Conservation (phyloP, 2,329 filamentous ascomycete genomes). For the Fusarium chaquense region DNA sequence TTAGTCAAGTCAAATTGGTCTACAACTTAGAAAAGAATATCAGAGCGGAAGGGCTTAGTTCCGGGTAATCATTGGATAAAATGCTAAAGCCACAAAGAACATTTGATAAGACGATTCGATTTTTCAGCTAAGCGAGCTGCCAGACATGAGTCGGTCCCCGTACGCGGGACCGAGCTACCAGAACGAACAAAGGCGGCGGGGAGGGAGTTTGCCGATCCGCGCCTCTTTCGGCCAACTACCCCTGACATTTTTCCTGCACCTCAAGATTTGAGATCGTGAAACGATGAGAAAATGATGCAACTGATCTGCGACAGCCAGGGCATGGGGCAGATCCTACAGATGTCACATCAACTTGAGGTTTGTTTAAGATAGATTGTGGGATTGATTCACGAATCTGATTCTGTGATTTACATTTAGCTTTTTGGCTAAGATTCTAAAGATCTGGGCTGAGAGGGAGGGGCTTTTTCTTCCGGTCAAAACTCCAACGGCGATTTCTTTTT, state of each 20-base stretch:
- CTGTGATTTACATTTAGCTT: not conserved
- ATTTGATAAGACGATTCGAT: not conserved
- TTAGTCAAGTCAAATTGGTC: not conserved
- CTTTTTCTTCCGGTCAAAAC: not conserved
- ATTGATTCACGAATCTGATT: accelerated
- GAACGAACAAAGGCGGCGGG: too few relatives aligned
- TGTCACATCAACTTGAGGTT: not conserved
- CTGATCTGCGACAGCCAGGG: conserved; percentile 2
- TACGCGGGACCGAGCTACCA: not conserved
- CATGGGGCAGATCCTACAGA: not conserved
- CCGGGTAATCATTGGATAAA: not conserved
- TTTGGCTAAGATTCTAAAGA: not conserved
- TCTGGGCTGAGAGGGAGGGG: not conserved
- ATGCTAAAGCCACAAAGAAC: not conserved
- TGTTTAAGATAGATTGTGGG: not conserved
- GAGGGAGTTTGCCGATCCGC: not conserved
- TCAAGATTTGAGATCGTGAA: not conserved
- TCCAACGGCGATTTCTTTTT: not conserved
- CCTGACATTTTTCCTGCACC: not conserved
- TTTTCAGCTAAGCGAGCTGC: not conserved
- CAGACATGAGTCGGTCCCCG: not conserved
- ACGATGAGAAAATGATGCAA: not conserved
- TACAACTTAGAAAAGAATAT: not conserved
- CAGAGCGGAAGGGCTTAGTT: not conserved
- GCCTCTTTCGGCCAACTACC: not conserved